A percentile compares a stretch with the other conserved stretches of the same genome.
Conservation (phyloP, 2,329 filamentous ascomycete species). For the Cladophialophora immunda region DNA sequence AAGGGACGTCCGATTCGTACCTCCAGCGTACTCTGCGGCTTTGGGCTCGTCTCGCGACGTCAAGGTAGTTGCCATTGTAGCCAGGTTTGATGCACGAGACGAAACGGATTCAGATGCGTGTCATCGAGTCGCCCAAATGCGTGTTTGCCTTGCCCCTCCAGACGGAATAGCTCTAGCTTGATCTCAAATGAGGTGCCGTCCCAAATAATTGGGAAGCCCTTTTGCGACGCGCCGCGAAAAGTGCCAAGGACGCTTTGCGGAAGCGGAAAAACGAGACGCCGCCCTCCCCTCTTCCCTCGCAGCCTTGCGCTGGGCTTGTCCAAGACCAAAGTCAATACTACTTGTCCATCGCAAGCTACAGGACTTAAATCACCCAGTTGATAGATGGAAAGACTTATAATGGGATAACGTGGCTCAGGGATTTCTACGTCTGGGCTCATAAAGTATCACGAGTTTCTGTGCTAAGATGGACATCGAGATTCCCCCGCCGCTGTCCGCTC, state of each 20-base stretch:
- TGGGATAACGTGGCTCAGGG: too few species aligned
- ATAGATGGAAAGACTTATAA: too few species aligned
- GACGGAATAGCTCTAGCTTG: constrained; percentile 2
- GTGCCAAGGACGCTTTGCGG: not conserved
- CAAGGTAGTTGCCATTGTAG: constrained; percentile 34
- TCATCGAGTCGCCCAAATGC: not conserved
- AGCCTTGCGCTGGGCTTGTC: not conserved
- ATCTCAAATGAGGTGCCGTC: not conserved
- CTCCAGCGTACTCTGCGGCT: constrained; percentile 59
- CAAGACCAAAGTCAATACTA: too few species aligned
- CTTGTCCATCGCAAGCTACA: too few species aligned
- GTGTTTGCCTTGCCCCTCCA: not conserved
- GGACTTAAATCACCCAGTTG: too few species aligned
- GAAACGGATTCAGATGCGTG: not conserved
- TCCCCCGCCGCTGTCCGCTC: too few species aligned
- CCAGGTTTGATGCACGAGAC: not conserved
- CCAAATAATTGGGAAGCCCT: not conserved
- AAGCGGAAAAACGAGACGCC: not conserved
- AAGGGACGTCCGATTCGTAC: constrained; percentile 45
- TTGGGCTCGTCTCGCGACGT: constrained; percentile 47
- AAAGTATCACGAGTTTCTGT: too few species aligned
- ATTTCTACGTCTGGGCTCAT: too few species aligned
- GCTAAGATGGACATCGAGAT: too few species aligned
- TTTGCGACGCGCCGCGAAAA: not conserved
- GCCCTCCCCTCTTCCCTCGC: not conserved